Evolutionary conservation across 2,329 filamentous ascomycete genomes (phyloP), one percentile per base, ranked within the genome.

Genomic region (Myriosclerotinia scirpicola): DNA sequence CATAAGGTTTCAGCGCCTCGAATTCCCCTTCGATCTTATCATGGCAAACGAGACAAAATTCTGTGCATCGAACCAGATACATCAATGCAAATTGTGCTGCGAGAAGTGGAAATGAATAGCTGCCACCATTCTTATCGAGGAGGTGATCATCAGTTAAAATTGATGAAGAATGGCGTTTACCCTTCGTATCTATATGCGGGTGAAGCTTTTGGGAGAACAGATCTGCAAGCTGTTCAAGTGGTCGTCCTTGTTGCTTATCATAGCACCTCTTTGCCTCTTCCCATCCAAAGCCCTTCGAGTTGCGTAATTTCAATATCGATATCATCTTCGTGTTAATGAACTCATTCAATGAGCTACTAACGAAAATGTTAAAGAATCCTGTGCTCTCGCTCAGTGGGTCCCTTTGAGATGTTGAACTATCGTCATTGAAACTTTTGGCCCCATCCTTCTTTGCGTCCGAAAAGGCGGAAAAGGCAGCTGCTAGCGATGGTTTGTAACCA

Each of bases 21-120:
- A 94, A 87, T 11, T 85, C 84, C 2, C 82, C 82, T 2, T 83
- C 82, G 46, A 91, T 83, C 71, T 84, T 88, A 71, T 85, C 84
- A 76, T 96, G 91, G 73, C 93, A 97, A 34, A 93, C 87, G 65
- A 96, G 83, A 76, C 93, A 97, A 76, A 94, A 96, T 64, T 95
- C 88, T 0, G 91, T 92, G 76, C 92, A 97, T 67, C 87, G 88
- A 9, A 90, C 84, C 68, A 97, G 87, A 73, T 93, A 90, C 1
- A 89, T 87, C 36, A 96, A 80, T 0, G 87, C 83, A 71, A 93
- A 95, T 70, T 96, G 90, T 83, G 92, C 91, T 1, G 84, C 82
- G 38, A 85, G 71, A 38, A 89, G 76, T 1, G 84, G 83, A 46
- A 87, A 78, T 55, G 84, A 87, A 44, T 80, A 71, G 20, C 79